These are phyloP conservation scores for Forsythia suspensa DNA, from an alignment of 257 asterid genomes.

Conservation along the genomic window DNA sequence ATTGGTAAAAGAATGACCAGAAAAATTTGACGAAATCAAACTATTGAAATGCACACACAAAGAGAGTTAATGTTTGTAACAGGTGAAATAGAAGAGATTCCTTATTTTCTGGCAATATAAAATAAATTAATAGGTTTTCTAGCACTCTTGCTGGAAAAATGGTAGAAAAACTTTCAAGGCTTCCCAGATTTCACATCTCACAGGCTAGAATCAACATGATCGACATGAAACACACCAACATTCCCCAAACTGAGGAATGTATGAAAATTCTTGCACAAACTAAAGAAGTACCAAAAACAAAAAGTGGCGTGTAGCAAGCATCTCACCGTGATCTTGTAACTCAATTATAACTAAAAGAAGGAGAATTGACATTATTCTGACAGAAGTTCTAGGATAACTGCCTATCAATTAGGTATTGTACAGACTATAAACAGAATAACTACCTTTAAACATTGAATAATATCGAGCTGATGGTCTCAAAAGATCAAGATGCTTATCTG, in stretches of 20 bases:
- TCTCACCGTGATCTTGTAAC: background rate
- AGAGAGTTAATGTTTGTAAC: background rate
- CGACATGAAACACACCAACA: background rate
- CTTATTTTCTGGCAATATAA: background rate
- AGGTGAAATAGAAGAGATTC: background rate
- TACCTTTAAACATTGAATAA: slow-evolving; percentile 84
- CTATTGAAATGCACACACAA: background rate
- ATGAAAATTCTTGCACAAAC: background rate
- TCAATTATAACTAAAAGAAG: background rate
- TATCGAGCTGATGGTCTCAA: slow-evolving; percentile 94
- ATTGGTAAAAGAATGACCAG: background rate
- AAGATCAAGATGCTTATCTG: slow-evolving; percentile 93
- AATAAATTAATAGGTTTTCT: background rate
- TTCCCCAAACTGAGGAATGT: background rate
- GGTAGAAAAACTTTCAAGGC: background rate
- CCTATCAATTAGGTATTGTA: background rate
- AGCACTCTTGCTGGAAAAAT: background rate
- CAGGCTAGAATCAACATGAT: background rate
- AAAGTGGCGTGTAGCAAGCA: background rate
- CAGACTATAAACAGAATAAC: slow-evolving; percentile 26
- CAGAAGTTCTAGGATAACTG: background rate
- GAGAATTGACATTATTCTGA: background rate
- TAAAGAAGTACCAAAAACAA: background rate
- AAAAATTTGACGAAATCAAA: background rate
- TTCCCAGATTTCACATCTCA: background rate